Evolutionary conservation across 2,329 filamentous ascomycete genomes (phyloP).

Genomic region (Penicillium frequentans): DNA sequence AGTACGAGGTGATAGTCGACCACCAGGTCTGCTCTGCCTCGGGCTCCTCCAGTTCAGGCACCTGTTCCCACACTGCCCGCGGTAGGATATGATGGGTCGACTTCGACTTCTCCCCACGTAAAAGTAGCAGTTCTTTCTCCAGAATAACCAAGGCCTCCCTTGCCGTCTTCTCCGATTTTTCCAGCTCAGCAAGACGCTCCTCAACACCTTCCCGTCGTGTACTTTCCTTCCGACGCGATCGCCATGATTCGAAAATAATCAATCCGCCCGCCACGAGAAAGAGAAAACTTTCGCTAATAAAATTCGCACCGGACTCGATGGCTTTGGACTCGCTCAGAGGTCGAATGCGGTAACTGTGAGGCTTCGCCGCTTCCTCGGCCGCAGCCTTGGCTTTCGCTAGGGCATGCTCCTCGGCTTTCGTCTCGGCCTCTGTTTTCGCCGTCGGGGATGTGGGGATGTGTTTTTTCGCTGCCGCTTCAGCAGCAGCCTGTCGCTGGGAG

Average conservation of each 20-base stretch:
- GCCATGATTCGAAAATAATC: slow-evolving; percentile 63
- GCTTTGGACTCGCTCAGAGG: slow-evolving; percentile 67
- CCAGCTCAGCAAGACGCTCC: slow-evolving; percentile 59
- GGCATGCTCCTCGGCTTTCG: slow-evolving; percentile 56
- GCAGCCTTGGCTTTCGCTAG: slow-evolving; percentile 45
- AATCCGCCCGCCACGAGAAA: slow-evolving; percentile 63
- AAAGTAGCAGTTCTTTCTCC: slow-evolving; percentile 47
- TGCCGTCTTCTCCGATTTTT: slow-evolving; percentile 48
- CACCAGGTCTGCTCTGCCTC: slow-evolving; percentile 30
- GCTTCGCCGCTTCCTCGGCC: slow-evolving; percentile 48
- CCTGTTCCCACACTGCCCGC: slow-evolving; percentile 40
- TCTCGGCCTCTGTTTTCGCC: slow-evolving; percentile 62
- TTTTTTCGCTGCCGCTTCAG: slow-evolving; percentile 55
- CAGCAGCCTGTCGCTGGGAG: slow-evolving; percentile 47
- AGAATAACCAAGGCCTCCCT: slow-evolving; percentile 43
- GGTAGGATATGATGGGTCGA: slow-evolving; percentile 37
- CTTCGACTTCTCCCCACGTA: slow-evolving; percentile 35
- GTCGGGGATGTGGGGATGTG: slow-evolving; percentile 56
- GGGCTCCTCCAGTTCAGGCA: slow-evolving; percentile 14
- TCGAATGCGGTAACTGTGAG: slow-evolving; percentile 56
- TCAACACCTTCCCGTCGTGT: slow-evolving; percentile 61
- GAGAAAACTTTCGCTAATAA: slow-evolving; percentile 67
- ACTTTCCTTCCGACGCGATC: slow-evolving; percentile 61
- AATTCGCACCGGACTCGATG: slow-evolving; percentile 68
- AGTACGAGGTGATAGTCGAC: slow-evolving; percentile 34